Percentiles rank a stretch among this genome's conserved stretches.
Conservation (phyloP, 495 filamentous ascomycete genomes). For the Elasticomyces elasticus region DNA sequence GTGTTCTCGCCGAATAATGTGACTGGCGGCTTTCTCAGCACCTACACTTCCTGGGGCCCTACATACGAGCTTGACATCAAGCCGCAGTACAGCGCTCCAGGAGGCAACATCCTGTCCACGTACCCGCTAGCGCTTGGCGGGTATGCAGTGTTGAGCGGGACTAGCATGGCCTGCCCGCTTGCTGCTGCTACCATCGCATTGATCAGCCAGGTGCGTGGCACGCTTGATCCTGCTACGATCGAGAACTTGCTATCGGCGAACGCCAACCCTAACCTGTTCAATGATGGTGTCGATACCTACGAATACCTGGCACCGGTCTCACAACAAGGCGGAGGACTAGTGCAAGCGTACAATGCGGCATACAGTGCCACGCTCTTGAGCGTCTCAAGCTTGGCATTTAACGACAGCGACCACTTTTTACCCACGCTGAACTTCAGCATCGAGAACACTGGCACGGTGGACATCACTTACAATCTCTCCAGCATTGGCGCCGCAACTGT, state of each 20-base stretch:
- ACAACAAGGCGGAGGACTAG: conserved; percentile 48
- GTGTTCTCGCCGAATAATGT: no score
- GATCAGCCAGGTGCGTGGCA: no score
- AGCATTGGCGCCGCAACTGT: neutral
- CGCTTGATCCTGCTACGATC: no score
- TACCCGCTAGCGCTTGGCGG: no score
- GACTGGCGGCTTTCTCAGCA: no score
- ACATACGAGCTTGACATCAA: no score
- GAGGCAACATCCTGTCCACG: no score
- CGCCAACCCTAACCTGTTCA: conserved; percentile 31
- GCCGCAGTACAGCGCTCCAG: no score
- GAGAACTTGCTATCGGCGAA: neutral
- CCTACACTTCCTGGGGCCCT: no score
- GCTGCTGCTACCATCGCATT: no score
- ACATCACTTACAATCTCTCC: neutral
- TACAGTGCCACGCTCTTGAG: conserved; percentile 43
- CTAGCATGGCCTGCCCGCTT: no score
- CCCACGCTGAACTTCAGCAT: conserved; percentile 40
- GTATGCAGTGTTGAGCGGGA: no score
- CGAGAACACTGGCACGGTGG: conserved; percentile 38
- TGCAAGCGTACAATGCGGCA: conserved; percentile 49
- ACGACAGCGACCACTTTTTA: conserved; percentile 27
- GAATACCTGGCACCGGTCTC: conserved; percentile 42
- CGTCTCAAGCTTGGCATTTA: conserved; percentile 32
- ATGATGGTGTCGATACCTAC: conserved; percentile 35